Percentiles rank a stretch among this genome's conserved stretches.
phyloP scores from a whole-genome alignment of 2,329 filamentous ascomycete species.

The Venturia nashicola region DNA sequence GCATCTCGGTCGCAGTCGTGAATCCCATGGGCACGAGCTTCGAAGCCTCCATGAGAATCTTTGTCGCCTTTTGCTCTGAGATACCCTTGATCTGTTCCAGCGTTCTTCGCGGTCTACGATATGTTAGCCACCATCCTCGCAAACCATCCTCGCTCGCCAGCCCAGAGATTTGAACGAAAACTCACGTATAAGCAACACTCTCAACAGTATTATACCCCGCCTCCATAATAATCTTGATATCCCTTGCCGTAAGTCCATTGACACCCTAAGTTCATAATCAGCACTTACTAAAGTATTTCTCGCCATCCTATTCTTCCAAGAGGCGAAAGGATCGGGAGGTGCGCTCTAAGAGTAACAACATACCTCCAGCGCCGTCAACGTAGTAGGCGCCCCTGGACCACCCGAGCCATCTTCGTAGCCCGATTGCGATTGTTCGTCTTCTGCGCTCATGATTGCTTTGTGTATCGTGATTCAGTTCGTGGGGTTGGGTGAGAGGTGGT shows the following conservation, averaged over 20 bases:
- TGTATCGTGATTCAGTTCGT: not conserved
- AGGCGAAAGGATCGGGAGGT: not conserved
- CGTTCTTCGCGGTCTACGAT: slow-evolving; percentile 50
- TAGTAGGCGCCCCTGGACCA: slow-evolving; percentile 87
- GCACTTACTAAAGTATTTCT: not conserved
- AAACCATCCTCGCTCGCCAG: not conserved
- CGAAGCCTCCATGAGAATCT: slow-evolving; percentile 81
- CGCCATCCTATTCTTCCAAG: no score
- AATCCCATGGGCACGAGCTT: slow-evolving; percentile 98
- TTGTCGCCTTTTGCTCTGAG: slow-evolving; percentile 89
- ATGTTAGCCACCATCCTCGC: slow-evolving; percentile 12
- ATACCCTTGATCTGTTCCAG: slow-evolving; percentile 97
- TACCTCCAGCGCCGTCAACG: slow-evolving; percentile 77
- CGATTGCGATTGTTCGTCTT: slow-evolving; percentile 7
- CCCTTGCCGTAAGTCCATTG: slow-evolving; percentile 80
- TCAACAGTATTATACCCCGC: slow-evolving; percentile 94
- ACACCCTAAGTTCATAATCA: slow-evolving; percentile 49
- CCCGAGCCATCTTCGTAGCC: slow-evolving; percentile 37
- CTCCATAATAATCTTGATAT: slow-evolving; percentile 86
- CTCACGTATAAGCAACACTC: slow-evolving; percentile 82
- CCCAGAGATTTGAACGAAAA: no score
- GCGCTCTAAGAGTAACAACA: slow-evolving; percentile 14
- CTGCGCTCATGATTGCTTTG: slow-evolving; percentile 3
- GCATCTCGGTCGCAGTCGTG: slow-evolving; percentile 98
- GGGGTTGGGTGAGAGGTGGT: not conserved